Evolutionary conservation across 345 rosid genomes (phyloP).

Genomic region (Pistacia vera): DNA sequence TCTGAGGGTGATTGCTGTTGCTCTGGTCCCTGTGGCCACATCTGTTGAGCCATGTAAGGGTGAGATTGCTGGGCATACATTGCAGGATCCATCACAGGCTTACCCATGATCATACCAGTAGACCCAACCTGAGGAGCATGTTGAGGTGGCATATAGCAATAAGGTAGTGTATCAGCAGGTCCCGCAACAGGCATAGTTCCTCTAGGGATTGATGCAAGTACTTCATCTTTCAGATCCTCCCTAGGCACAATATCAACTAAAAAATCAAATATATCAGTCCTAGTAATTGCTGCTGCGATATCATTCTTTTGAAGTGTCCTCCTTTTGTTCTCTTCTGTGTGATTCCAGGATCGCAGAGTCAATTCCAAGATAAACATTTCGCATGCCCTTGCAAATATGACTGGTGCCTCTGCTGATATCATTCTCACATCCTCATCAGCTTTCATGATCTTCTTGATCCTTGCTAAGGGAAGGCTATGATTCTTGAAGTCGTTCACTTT

Average conservation of each 20-base stretch:
- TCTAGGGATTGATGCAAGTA: conserved; percentile 61
- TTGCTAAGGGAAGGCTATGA: conserved; percentile 91
- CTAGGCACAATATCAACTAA: conserved; percentile 92
- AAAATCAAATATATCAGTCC: conserved; percentile 94
- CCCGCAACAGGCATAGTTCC: conserved; percentile 59
- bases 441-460: conserved; percentile 99
- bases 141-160: conserved; percentile 74
- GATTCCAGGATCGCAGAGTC: conserved; percentile 95
- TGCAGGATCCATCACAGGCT: conserved; percentile 69
- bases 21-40: conserved; percentile 76
- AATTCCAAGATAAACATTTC: conserved; percentile 96
- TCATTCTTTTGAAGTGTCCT: conserved; percentile 95
- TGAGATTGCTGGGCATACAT: conserved; percentile 59
- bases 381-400: conserved; percentile 93
- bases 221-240: conserved; percentile 92
- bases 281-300: conserved; percentile 91
- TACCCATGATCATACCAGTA: conserved; percentile 88
- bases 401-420: conserved; percentile 99
- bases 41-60: conserved; percentile 71
- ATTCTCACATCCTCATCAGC: conserved; percentile 97
- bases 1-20: conserved; percentile 76
- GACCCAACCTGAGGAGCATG: conserved; percentile 63
- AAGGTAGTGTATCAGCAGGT: conserved; percentile 68
- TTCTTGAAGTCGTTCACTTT: conserved; percentile 84
- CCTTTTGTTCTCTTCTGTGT: conserved; percentile 95